Base-by-base conservation (phyloP, 441 rosid genomes). In the Raphanus hybrid region DNA sequence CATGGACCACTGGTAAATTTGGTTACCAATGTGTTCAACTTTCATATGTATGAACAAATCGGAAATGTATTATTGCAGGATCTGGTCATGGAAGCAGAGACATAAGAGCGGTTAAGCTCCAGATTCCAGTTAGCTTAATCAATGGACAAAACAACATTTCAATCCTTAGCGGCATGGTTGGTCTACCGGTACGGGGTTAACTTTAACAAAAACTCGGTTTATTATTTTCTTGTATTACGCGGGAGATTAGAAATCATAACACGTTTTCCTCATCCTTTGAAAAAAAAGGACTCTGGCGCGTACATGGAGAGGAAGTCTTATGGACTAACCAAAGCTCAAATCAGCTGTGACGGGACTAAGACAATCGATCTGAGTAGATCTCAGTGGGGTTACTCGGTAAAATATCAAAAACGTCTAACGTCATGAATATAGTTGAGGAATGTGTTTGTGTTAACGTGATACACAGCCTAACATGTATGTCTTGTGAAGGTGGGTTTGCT, bases 321-420 rank as follows among this genome's bases (percentile, higher is more conserved):
- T 61, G 91, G 92, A 64, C 80, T 85, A 67, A 81, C 73, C 10
- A 67, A 62, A 75, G 91, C 89, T 12, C 76, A 75, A 64, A 81
- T 88, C 35, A 75, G 52, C 9, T 90, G 92, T 41, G 69, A 61
- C 14, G 78, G 77, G 14, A 29, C 29, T 20, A 75, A 76, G 0
- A 27, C 58, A 61, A 70, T 64, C 9, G 83, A 84, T 81, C 83
- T 87, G n/a, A 79, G 84, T 14, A 58, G 78, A 43, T 81, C 81
- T 60, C 75, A 81, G 34, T 88, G 88, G 91, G 92, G 95, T 29
- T 88, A 90, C 69, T 82, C 88, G 91, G 94, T 85, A 35, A 69
- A 18, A 64, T 41, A 41, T 29, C 0, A 27, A 27, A 59, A 18
- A 12, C n/a, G 3, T 69, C 6, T 11, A 69, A 11, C 1, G 37